Conservation (phyloP, 2,329 filamentous ascomycete species). For the Cercospora beticola region DNA sequence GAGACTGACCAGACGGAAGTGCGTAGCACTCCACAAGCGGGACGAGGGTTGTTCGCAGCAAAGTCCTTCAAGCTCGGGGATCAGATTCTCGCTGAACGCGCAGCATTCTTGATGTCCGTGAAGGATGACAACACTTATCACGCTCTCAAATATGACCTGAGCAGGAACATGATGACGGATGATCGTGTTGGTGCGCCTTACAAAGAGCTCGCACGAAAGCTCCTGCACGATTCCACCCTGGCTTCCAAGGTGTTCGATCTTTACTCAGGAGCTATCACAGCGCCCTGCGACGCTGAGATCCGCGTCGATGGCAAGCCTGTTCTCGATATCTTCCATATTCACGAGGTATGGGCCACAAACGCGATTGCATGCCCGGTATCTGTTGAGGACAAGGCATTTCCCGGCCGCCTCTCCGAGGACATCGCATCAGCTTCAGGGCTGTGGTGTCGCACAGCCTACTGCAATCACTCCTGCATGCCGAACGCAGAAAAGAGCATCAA, state of each 20-base stretch:
- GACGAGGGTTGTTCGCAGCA: slow-evolving; percentile 15
- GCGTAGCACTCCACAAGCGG: neutral
- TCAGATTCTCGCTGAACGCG: slow-evolving; percentile 13
- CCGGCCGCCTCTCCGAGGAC: neutral
- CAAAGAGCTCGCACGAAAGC: slow-evolving; percentile 12
- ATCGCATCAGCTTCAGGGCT: slow-evolving; percentile 8
- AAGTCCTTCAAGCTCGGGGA: slow-evolving; percentile 8
- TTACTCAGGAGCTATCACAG: slow-evolving; percentile 1
- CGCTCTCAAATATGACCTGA: slow-evolving; percentile 13
- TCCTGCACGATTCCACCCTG: slow-evolving; percentile 2
- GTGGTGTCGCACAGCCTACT: slow-evolving; percentile 13
- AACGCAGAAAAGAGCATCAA: slow-evolving; percentile 20
- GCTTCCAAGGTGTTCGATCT: slow-evolving; percentile 12
- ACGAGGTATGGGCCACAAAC: slow-evolving; percentile 19
- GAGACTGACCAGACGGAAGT: neutral
- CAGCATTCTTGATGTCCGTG: slow-evolving; percentile 8
- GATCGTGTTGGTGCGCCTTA: slow-evolving; percentile 14
- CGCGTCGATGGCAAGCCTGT: slow-evolving; percentile 16
- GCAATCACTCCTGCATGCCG: slow-evolving; percentile 22
- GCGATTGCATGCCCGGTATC: slow-evolving; percentile 11
- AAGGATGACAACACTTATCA: slow-evolving; percentile 9
- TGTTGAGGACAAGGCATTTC: slow-evolving; percentile 5
- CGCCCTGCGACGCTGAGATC: neutral
- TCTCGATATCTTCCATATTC: slow-evolving; percentile 18
- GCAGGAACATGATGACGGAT: slow-evolving; percentile 20